Percentiles rank a stretch among this genome's conserved stretches.
Conservation (phyloP, 441 rosid genomes). For the Populus hybrid region DNA sequence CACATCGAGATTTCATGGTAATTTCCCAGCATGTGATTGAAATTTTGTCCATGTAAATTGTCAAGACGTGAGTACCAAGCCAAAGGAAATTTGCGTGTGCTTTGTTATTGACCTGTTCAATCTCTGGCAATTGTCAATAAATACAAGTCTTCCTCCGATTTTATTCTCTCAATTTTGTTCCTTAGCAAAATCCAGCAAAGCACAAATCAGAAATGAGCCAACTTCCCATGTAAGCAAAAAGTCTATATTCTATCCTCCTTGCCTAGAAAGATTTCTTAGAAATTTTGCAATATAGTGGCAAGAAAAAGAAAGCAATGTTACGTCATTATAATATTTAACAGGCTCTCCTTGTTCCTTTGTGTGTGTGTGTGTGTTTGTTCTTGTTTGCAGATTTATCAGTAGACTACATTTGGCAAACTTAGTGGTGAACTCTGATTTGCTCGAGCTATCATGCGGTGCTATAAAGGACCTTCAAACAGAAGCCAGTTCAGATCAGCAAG, state of each 20-base stretch:
- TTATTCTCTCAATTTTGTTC: background rate
- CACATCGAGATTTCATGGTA: background rate
- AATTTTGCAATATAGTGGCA: too few species aligned
- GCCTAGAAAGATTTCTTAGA: too few species aligned
- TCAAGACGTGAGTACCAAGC: background rate
- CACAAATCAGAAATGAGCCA: background rate
- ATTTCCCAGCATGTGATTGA: background rate
- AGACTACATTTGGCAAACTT: constrained; percentile 37
- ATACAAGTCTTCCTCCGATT: too few species aligned
- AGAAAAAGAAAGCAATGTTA: background rate
- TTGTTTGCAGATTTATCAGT: constrained; percentile 22
- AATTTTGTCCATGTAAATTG: too few species aligned
- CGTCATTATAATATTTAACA: background rate
- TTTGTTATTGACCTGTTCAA: background rate
- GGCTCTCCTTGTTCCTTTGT: background rate
- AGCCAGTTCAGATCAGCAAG: background rate
- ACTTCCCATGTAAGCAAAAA: background rate
- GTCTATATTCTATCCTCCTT: background rate
- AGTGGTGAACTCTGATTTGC: constrained; percentile 43
- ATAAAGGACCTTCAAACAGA: constrained; percentile 26
- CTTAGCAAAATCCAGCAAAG: background rate
- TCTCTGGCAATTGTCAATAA: background rate
- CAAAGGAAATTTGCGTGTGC: background rate
- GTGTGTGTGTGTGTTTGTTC: background rate
- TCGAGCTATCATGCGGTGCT: constrained; percentile 33